Base-by-base conservation (phyloP, 257 asterid species). In the Plantago major region DNA sequence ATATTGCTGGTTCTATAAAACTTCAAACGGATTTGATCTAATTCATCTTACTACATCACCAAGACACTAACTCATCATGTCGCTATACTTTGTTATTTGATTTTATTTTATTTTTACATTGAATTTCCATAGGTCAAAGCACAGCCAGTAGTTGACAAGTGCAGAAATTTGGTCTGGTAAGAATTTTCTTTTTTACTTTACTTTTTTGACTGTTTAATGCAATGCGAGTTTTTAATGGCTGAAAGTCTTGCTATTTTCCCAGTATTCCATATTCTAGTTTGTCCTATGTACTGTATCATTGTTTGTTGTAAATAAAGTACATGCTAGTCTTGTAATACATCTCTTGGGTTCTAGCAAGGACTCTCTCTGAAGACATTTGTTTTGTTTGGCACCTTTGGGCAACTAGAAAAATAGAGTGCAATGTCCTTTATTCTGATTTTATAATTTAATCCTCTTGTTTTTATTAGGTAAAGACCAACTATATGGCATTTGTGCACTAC, bases 151-250 rank as follows among this genome's bases (percentile, higher is more conserved):
- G 84, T 86, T 55, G 98, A 91, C 84, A 83, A 76, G 73, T 51
- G 74, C 81, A 79, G 88, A 74, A 81, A 86, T 70, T 72, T 91
- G 85, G 93, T 88, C 71, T 91, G 98, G 97, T 90, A 90, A 80
- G 42, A n/a, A 18, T 60, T 64, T 64, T 55, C n/a, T 40, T 28
- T 67, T 65, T 40, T 55, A 48, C 58, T 68, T 62, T 71, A 33
- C 33, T 49, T 52, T 43, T 53, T 26, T n/a, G n/a, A n/a, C n/a
- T n/a, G n/a, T n/a, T n/a, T n/a, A n/a, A n/a, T n/a, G n/a, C n/a
- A n/a, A n/a, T n/a, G n/a, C n/a, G n/a, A n/a, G n/a, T n/a, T n/a
- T n/a, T n/a, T n/a, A n/a, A n/a, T n/a, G n/a, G n/a, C n/a, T n/a
- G n/a, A n/a, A n/a, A n/a, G n/a, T n/a, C n/a, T n/a, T n/a, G n/a